phyloP scores from a whole-genome alignment of 2,329 filamentous ascomycete genomes.

The Colletotrichum trifolii region DNA sequence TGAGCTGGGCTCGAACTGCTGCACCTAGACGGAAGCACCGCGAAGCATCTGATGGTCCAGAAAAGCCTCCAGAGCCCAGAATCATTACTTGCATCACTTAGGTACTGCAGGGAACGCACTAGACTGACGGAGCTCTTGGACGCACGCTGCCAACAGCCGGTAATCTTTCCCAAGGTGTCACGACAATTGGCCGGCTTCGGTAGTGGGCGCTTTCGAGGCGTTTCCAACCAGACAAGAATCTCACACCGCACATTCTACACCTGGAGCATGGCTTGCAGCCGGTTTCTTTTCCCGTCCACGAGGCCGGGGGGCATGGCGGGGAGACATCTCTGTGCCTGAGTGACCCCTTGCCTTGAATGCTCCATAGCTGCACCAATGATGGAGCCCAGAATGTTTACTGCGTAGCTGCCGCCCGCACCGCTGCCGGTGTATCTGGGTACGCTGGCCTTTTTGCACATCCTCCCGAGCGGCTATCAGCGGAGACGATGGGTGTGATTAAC shows the following conservation, averaged over 20 bases:
- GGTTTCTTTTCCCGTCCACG: constrained; percentile 32
- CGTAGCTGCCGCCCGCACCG: background rate
- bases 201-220: background rate
- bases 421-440: constrained; percentile 13
- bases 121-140: constrained; percentile 19
- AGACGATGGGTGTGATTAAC: constrained; percentile 28
- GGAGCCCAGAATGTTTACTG: constrained; percentile 10
- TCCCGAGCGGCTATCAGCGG: constrained; percentile 9
- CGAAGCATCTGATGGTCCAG: background rate
- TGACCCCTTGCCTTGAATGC: constrained; percentile 23
- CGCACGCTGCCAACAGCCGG: constrained; percentile 32
- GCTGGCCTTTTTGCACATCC: background rate
- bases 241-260: constrained; percentile 36
- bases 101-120: constrained; percentile 33
- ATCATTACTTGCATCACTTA: constrained; percentile 32
- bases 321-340: constrained; percentile 33
- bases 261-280: constrained; percentile 30
- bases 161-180: background rate
- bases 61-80: background rate
- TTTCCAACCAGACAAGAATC: constrained; percentile 32
- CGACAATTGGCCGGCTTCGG: constrained; percentile 21
- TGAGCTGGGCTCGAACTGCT: too few species aligned
- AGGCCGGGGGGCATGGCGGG: constrained; percentile 26
- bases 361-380: constrained; percentile 22
- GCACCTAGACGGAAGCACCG: too few species aligned